Base-by-base conservation (phyloP, 768 basidiomycete genomes). In the Cantharellus cinnabarinus region DNA sequence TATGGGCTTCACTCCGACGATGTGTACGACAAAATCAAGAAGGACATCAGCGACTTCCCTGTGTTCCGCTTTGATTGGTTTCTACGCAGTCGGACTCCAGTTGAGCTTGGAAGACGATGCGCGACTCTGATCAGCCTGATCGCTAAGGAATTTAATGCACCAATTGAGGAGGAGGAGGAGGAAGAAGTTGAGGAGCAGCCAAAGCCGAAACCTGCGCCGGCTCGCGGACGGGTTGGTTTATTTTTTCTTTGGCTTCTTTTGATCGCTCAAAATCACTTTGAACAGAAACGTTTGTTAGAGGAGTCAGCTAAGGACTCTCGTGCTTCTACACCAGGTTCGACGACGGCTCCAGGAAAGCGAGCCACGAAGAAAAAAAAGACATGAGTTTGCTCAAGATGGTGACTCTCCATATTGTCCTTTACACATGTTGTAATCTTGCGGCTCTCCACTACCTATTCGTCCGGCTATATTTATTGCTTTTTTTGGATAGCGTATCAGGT, bases 21-120 rank as follows among this genome's bases (percentile, higher is more conserved):
- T 65, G 85, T 89, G 35, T 95, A 91, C 66, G 94, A 99, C 66
- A 73, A 83, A 58, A 95, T 98, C 71, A 95, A 94, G 78, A 81
- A 83, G 69, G 94, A 98, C 70, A 90, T 98, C 63, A 83, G 81
- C 14, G 93, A 98, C 71, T 97, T 91, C 71, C 93, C 94, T 1
- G 85, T 93, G 10, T 99, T 97, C 73, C 76, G 93, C 29, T 98
- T 98, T 65, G 91, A 97, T 67, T 97, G 91, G 94, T 97, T 95
- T 74, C 85, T 91, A 76, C 93, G 94, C 75, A 89, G 88, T 63
- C 74, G 94, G 58, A 88, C 85, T 5, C 82, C 89, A 2, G 82
- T 88, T 65, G 94, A 98, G 71, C 71, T 98, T 59, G 81, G 83
- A 66, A 74, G 94, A 63, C 73, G 94, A 58, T 95, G 90, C 65